A percentile compares a stretch with the other conserved stretches of the same genome.
These are phyloP conservation scores for Pyrus hybrid DNA, from an alignment of 331 rosid genomes.

Conservation along the genomic window DNA sequence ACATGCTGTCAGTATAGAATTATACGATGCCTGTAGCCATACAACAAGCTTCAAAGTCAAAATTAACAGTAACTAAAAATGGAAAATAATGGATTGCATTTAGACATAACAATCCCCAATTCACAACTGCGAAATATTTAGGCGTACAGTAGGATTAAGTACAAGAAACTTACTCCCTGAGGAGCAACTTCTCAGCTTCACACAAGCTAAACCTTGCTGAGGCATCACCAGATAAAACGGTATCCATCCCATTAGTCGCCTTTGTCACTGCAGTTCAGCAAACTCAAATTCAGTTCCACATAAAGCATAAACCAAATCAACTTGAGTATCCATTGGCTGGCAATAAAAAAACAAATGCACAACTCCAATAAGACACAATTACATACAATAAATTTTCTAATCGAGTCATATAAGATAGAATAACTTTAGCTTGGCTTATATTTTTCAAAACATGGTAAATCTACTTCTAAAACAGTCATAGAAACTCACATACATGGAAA, in stretches of 20 bases:
- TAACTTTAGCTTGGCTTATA: not conserved
- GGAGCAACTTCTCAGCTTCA: slow-evolving; percentile 57
- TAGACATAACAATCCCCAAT: not conserved
- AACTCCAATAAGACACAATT: not conserved
- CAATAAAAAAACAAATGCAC: not conserved
- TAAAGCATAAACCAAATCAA: not conserved
- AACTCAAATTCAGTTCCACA: slow-evolving; percentile 4
- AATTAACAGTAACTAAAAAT: not conserved
- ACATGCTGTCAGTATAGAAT: not conserved
- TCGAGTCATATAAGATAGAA: not conserved
- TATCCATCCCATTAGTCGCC: slow-evolving; percentile 25
- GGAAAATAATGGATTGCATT: not conserved
- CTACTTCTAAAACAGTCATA: not conserved
- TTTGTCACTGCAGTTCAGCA: slow-evolving; percentile 37
- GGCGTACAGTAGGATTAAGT: not conserved
- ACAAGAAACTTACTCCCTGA: slow-evolving; percentile 50
- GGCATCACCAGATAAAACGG: slow-evolving; percentile 29
- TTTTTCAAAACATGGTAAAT: not conserved
- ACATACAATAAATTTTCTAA: not conserved
- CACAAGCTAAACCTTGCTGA: slow-evolving; percentile 61
- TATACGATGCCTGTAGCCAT: not conserved
- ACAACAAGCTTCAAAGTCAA: not conserved
- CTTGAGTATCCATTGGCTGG: not conserved
- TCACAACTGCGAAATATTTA: not conserved
- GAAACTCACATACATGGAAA: not conserved